These are phyloP conservation scores for Talaromyces sp. DNA, from an alignment of 2,329 filamentous ascomycete species.

Conservation along the genomic window DNA sequence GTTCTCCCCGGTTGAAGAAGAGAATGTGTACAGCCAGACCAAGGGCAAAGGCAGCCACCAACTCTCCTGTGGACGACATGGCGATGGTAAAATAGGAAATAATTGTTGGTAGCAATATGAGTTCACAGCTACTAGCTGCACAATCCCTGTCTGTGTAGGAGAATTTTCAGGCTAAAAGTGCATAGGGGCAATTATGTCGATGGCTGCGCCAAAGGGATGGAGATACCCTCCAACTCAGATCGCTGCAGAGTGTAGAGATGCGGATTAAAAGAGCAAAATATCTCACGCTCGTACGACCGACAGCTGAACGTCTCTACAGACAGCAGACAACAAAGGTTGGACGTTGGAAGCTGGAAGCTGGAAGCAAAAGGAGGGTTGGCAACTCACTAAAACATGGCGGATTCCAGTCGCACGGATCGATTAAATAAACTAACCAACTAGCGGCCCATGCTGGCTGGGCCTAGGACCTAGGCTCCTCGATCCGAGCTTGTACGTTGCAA, in stretches of 20 bases:
- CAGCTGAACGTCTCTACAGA: not conserved
- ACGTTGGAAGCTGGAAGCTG: not conserved
- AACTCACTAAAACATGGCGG: not conserved
- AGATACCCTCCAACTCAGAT: not conserved
- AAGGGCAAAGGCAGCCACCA: conserved; percentile 3
- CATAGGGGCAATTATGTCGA: not conserved
- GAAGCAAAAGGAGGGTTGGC: not conserved
- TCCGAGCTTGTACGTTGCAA: not conserved
- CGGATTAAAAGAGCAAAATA: not conserved
- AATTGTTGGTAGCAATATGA: not conserved
- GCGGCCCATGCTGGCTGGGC: not conserved
- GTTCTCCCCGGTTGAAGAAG: conserved; percentile 24
- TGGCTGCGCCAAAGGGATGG: not conserved
- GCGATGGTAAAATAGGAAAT: not conserved
- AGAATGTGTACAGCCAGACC: conserved; percentile 19
- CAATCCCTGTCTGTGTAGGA: not conserved
- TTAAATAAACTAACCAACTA: not conserved
- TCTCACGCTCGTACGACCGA: not conserved
- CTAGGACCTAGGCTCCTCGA: not conserved
- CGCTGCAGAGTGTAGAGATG: not conserved
- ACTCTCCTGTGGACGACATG: not conserved
- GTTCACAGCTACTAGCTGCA: not conserved
- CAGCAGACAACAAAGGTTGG: not conserved
- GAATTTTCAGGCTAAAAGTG: not conserved
- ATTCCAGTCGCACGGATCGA: not conserved